Base-by-base conservation (phyloP, 2,329 filamentous ascomycete genomes). In the Colletotrichum sansevieriae region DNA sequence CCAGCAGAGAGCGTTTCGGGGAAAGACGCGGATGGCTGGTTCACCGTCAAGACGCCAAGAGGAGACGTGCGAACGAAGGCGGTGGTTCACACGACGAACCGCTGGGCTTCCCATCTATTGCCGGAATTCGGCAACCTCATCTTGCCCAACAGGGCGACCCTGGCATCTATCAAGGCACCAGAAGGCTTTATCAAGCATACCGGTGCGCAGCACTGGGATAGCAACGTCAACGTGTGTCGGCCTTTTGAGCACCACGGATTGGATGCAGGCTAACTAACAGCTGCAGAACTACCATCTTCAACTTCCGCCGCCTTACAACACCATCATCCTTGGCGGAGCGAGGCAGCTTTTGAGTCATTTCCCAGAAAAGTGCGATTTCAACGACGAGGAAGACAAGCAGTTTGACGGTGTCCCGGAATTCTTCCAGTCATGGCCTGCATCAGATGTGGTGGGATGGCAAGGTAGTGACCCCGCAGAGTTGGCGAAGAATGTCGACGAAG, bases 41-140 rank as follows among this genome's bases (percentile, higher is more conserved):
- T 84, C 72, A 74, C 75, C 1, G 72, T 89, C 5, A 71, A 78
- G 3, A 88, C 87, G 0, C 65, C 73, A 0, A 78, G 82, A 5
- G 86, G 85, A 2, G 71, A 55, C 0, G 78, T 89, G 25, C 75
- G 73, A 2, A 79, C 85, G 6, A 77, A 77, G 1, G 82, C 89
- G 61, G 78, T 90, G 2, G 79, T 90, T 3, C 85, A 90, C 71
- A 84, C 85, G 7, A 90, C 87, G 2, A 90, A 90, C 68, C 85
- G 78, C 3, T 85, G 84, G 71, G 80, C 84, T 0, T 75, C 82
- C 0, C 82, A 87, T 56, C 81, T 90, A 0, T 72, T 89, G 2
- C 85, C 87, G 0, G n/a, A 58, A 9, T 58, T 58, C 15, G 18
- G 37, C 1, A 44, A 58, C 1, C 55, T 58, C 10, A 58, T 58